Conservation (phyloP, 2,329 filamentous ascomycete species). For the Periconia macrospinosa region DNA sequence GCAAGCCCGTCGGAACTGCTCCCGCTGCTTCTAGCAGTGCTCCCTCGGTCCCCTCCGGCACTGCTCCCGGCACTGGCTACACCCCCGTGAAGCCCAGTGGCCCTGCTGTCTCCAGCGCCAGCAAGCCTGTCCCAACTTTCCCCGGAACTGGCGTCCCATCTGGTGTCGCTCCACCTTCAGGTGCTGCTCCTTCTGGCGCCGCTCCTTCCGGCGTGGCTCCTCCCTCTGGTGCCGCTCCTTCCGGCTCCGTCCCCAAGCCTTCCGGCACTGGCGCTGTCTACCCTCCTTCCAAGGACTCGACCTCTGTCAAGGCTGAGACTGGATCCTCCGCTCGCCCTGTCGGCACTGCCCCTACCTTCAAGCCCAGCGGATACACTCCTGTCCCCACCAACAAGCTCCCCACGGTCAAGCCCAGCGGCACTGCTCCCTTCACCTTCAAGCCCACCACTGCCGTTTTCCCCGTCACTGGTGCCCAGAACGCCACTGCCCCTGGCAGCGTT, state of each 20-base stretch:
- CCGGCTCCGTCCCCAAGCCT: neutral
- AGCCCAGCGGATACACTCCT: neutral
- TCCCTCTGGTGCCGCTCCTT: constrained; percentile 4
- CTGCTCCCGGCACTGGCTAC: neutral
- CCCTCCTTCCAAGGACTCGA: neutral
- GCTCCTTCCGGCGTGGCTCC: constrained; percentile 9
- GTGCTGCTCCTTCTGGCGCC: constrained; percentile 6
- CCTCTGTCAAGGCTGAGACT: constrained; percentile 1
- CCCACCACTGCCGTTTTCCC: constrained; percentile 21
- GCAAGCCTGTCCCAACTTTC: constrained; percentile 7
- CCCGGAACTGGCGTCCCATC: constrained; percentile 7
- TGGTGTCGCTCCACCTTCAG: constrained; percentile 9
- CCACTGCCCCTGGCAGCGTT: constrained; percentile 46
- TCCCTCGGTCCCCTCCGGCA: constrained; percentile 1
- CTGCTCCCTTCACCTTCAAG: constrained; percentile 15
- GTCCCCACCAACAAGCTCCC: neutral
- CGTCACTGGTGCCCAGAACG: constrained; percentile 42
- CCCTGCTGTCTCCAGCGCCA: neutral
- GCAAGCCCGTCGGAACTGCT: constrained; percentile 3
- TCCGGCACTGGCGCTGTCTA: neutral
- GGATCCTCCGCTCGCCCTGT: neutral
- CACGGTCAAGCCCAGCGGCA: neutral
- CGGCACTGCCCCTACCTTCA: neutral
- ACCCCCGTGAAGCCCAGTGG: neutral
- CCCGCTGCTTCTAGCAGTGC: too few relatives aligned